Conservation (phyloP, 768 basidiomycete species). For the Cystofilobasidium macerans region DNA sequence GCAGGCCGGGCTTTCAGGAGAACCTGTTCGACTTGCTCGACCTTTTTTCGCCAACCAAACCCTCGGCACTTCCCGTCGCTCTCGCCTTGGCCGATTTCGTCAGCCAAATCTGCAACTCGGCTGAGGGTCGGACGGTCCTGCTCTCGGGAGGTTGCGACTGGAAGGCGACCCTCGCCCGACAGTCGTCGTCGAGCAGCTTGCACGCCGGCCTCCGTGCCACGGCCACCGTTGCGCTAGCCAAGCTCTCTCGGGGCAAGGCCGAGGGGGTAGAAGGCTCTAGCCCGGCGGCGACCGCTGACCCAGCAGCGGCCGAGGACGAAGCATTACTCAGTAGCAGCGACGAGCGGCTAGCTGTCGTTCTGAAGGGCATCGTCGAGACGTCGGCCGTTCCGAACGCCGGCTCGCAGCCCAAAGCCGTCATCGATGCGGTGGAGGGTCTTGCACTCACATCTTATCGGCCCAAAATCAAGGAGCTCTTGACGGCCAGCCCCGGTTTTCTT, state of each 20-base stretch:
- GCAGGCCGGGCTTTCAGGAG: constrained; percentile 53
- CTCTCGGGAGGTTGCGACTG: constrained; percentile 42
- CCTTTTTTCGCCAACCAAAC: constrained; percentile 33
- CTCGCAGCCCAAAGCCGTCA: constrained; percentile 42
- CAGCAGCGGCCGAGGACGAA: constrained; percentile 19
- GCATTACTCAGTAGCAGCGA: constrained; percentile 34
- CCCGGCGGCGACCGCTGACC: constrained; percentile 18
- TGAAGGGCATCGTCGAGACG: constrained; percentile 47
- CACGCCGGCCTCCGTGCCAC: constrained; percentile 49
- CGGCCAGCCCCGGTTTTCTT: constrained; percentile 49
- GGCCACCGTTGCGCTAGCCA: constrained; percentile 64
- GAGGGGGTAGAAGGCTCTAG: not conserved
- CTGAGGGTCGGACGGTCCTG: constrained; percentile 55
- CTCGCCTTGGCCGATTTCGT: constrained; percentile 61
- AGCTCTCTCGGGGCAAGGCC: constrained; percentile 49
- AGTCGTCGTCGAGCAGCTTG: constrained; percentile 43
- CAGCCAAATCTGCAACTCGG: constrained; percentile 64
- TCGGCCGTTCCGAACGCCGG: constrained; percentile 17
- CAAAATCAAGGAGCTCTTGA: constrained; percentile 52
- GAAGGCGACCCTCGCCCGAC: constrained; percentile 56
- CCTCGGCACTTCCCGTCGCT: constrained; percentile 36
- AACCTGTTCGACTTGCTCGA: constrained; percentile 61
- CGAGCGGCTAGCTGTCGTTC: constrained; percentile 45
- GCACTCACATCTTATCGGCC: constrained; percentile 67
- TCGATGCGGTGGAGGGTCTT: constrained; percentile 69